Base-by-base conservation (phyloP, 202 grass and related monocot species). In the Zizania palustris region DNA sequence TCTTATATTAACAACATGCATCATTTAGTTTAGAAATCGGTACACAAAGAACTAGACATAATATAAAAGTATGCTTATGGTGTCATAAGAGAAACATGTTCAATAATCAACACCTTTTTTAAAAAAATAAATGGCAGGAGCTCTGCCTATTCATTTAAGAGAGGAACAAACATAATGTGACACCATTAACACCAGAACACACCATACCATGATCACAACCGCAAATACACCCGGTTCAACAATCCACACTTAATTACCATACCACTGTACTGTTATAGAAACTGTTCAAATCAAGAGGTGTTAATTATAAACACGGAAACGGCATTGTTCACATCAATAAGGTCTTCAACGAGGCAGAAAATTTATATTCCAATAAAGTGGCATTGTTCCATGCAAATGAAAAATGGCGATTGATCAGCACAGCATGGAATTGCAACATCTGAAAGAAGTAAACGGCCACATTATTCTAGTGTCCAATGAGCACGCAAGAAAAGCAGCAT, bases 41-140 rank as follows among this genome's bases (percentile, higher is more conserved):
- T 28, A 28, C 28, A 28, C 28, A 28, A 28, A n/a, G n/a, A 28
- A 28, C 2, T 28, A 28, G 28, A 28, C 28, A 28, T 28, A 28
- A 28, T 28, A 28, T 28, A 28, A n/a, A n/a, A n/a, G n/a, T n/a
- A n/a, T n/a, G n/a, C n/a, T n/a, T n/a, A n/a, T n/a, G n/a, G 43
- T 35, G 41, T 14, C 73, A 60, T 18, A 63, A 75, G 14, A 41
- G 21, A 16, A 75, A 75, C 15, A 38, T 38, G 48, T 45, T 45
- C 43, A 11, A 45, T n/a, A n/a, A n/a, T n/a, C n/a, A n/a, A n/a
- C n/a, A n/a, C n/a, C n/a, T n/a, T n/a, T n/a, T n/a, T n/a, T n/a
- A n/a, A n/a, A n/a, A n/a, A n/a, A n/a, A n/a, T n/a, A n/a, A n/a
- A n/a, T n/a, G n/a, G n/a, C n/a, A n/a, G n/a, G n/a, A n/a, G n/a